phyloP scores from a whole-genome alignment of 2,329 filamentous ascomycete species.

The Aphanoascus verrucosus region DNA sequence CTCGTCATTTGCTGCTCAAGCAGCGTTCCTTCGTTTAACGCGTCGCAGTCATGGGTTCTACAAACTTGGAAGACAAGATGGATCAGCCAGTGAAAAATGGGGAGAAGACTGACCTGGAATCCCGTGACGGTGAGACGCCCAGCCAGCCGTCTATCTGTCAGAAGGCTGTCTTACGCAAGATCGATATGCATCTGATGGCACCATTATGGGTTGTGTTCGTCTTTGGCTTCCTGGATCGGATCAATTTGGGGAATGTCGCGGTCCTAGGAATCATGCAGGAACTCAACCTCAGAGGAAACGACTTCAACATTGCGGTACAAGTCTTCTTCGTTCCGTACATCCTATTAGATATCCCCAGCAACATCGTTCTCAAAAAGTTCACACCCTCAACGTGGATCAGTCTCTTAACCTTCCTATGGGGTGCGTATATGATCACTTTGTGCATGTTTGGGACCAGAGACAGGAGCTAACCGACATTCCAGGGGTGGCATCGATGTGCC shows the following conservation, averaged over 20 bases:
- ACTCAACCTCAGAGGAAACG: conserved; percentile 18
- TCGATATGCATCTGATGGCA: conserved; percentile 20
- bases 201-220: conserved; percentile 19
- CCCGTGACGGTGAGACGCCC: background rate
- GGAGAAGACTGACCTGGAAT: conserved; percentile 7
- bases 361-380: conserved; percentile 22
- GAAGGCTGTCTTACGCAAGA: conserved; percentile 17
- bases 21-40: background rate
- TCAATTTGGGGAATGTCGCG: conserved; percentile 18
- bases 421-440: conserved; percentile 17
- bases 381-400: conserved; percentile 20
- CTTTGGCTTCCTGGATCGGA: conserved; percentile 20
- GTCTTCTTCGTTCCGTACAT: conserved; percentile 25
- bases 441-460: background rate
- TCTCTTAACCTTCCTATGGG: conserved; percentile 20
- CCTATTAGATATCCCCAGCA: conserved; percentile 22
- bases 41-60: background rate
- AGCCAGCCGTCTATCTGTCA: background rate
- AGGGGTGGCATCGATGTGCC: conserved; percentile 40
- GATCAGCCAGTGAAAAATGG: background rate
- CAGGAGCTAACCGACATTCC: background rate
- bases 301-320: conserved; percentile 31
- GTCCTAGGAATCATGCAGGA: conserved; percentile 19
- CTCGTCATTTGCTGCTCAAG: background rate
- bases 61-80: conserved; percentile 2